Base-by-base conservation (phyloP, 1,284 basidiomycete species). In the Cerrena zonata region DNA sequence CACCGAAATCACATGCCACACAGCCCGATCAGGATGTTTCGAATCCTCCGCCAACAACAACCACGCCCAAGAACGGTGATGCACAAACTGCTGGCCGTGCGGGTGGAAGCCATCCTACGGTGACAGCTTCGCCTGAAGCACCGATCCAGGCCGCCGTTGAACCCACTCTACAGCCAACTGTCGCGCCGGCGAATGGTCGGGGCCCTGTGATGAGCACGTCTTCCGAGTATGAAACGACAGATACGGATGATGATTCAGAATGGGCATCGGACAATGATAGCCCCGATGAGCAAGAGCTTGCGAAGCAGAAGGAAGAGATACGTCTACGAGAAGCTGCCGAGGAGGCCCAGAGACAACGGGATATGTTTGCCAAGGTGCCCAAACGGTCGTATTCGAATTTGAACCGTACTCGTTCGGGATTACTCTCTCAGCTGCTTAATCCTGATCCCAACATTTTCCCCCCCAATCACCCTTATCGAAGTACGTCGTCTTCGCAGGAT, bases 361-460 rank as follows among this genome's bases (percentile, higher is more conserved):
- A 87, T 15, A 76, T 92, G 76, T 91, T 93, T 61, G 75, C 79
- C 51, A 92, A 91, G 68, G 73, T 86, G 10, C 86, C 89, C 3
- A 75, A 80, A 47, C 73, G 78, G 36, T 80, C 81, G 22, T 83
- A 85, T 58, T 77, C 80, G 60, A 77, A 80, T 56, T 69, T 84
- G 46, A 72, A 72, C 49, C 69, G 79, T 42, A 74, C 76, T 11
- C 67, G 68, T 41, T 78, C 79, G 3, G 86, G 87, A 4, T 64
- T 86, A 41, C 69, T 89, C 45, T 79, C 79, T 22, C 78, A 79
- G 61, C 67, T 89, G 37, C 75, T 89, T 71, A 84, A 88, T 57
- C 86, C 86, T 0, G 76, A 84, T 58, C 82, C 82, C 19, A 60
- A 68, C 21, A 66, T 80, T 18, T 79, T 86, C 62, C 82, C 83